These are phyloP conservation scores for Dictyostelium capitatum DNA, from an alignment of 78 protist genomes.

Conservation along the genomic window DNA sequence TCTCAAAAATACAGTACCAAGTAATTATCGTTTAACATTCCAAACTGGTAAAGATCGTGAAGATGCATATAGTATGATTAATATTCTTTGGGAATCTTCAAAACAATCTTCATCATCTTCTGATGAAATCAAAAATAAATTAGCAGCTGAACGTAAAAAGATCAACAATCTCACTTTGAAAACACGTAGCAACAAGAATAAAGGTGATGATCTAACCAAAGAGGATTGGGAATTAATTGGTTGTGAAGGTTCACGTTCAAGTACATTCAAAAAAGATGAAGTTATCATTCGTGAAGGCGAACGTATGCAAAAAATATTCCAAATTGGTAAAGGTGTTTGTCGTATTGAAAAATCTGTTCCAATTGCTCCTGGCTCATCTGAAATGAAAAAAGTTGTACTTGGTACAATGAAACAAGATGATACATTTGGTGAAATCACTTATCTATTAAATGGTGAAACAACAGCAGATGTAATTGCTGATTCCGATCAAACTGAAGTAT, in stretches of 20 bases:
- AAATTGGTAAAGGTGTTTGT: constrained; percentile 83
- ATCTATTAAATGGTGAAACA: constrained; percentile 76
- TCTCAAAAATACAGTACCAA: constrained; percentile 4
- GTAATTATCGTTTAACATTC: constrained; percentile 49
- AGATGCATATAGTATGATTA: constrained; percentile 54
- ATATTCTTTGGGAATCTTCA: constrained; percentile 53
- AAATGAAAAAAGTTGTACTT: constrained; percentile 45
- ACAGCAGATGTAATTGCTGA: constrained; percentile 84
- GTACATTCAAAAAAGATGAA: constrained; percentile 66
- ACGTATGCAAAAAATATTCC: constrained; percentile 80
- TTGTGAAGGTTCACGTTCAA: constrained; percentile 54
- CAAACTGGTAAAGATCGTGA: constrained; percentile 47
- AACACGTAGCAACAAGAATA: constrained; percentile 24
- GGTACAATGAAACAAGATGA: constrained; percentile 85
- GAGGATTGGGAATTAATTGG: constrained; percentile 83
- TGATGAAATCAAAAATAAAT: constrained; percentile 55
- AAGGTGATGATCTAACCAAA: constrained; percentile 63
- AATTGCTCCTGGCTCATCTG: background rate
- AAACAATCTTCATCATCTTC: constrained; percentile 16
- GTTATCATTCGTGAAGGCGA: constrained; percentile 75
- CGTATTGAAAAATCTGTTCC: constrained; percentile 74
- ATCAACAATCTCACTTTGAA: constrained; percentile 36
- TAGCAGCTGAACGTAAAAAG: constrained; percentile 56
- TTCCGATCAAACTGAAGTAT: constrained; percentile 55
- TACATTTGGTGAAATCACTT: constrained; percentile 86